A percentile compares a stretch with the other conserved stretches of the same genome.
Evolutionary conservation across 225 moss, liverwort and hornwort species (phyloP).

Genomic region (Bryoerythrophyllum caledonicum): DNA sequence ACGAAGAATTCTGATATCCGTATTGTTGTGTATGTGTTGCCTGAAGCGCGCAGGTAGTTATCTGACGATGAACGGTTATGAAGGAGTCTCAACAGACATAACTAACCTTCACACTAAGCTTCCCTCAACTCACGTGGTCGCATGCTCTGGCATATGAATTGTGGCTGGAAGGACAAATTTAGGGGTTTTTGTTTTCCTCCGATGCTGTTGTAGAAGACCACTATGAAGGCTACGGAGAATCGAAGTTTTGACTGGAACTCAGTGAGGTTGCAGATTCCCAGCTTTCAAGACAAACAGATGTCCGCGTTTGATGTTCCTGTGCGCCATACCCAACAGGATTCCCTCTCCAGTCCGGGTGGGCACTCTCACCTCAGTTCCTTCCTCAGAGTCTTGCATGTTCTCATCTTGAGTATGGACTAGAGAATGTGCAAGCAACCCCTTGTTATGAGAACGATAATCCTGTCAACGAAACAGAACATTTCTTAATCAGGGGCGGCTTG

Average conservation of each 20-base stretch:
- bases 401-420: too few relatives aligned
- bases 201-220: neutral
- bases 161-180: neutral
- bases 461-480: too few relatives aligned
- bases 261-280: slow-evolving; percentile 29
- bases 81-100: neutral
- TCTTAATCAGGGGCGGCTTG: too few relatives aligned
- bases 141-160: neutral
- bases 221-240: slow-evolving; percentile 13
- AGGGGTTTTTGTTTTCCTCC: neutral
- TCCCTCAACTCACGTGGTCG: neutral
- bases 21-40: neutral
- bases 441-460: too few relatives aligned
- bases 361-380: neutral
- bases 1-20: too few relatives aligned
- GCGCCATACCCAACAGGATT: neutral
- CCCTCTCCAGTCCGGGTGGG: slow-evolving; percentile 10
- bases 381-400: neutral
- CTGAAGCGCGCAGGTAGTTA: neutral
- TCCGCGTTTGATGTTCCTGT: slow-evolving; percentile 1
- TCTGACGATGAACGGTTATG: neutral
- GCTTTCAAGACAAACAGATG: neutral
- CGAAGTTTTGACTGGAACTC: slow-evolving; percentile 32
- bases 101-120: neutral
- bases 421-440: too few relatives aligned